Percentiles rank a stretch among this genome's conserved stretches.
These are phyloP conservation scores for Malassezia obtusa DNA, from an alignment of 1,284 basidiomycete genomes.

Conservation along the genomic window DNA sequence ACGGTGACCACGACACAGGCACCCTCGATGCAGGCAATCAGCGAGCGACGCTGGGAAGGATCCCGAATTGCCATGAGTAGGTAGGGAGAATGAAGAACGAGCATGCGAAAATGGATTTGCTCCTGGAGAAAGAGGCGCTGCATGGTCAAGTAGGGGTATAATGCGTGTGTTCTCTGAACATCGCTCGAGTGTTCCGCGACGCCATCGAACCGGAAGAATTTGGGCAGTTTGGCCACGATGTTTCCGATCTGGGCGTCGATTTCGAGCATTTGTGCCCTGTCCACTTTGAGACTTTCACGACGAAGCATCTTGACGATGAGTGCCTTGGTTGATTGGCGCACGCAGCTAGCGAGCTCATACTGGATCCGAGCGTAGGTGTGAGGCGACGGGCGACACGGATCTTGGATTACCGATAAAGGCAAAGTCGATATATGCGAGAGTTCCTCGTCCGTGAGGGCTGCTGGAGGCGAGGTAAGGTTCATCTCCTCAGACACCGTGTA, in stretches of 20 bases:
- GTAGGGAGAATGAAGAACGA: conserved; percentile 27
- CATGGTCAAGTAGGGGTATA: conserved; percentile 23
- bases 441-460: background rate
- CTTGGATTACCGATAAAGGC: background rate
- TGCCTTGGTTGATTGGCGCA: background rate
- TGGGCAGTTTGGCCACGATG: background rate
- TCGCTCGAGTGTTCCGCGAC: background rate
- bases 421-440: background rate
- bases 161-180: background rate
- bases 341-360: background rate
- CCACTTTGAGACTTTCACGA: background rate
- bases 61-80: conserved; percentile 25
- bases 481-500: background rate
- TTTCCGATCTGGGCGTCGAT: background rate
- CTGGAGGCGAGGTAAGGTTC: background rate
- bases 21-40: conserved; percentile 9
- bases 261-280: background rate
- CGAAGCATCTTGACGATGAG: background rate
- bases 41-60: conserved; percentile 22
- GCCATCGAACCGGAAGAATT: background rate
- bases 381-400: background rate
- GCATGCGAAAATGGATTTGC: conserved; percentile 23
- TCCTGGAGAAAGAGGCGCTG: conserved; percentile 29
- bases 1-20: conserved; percentile 1
- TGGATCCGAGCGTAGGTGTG: background rate